Percentiles rank a stretch among this genome's conserved stretches.
Conservation (phyloP, 140 eudicot genomes). For the Bidens hawaiensis region DNA sequence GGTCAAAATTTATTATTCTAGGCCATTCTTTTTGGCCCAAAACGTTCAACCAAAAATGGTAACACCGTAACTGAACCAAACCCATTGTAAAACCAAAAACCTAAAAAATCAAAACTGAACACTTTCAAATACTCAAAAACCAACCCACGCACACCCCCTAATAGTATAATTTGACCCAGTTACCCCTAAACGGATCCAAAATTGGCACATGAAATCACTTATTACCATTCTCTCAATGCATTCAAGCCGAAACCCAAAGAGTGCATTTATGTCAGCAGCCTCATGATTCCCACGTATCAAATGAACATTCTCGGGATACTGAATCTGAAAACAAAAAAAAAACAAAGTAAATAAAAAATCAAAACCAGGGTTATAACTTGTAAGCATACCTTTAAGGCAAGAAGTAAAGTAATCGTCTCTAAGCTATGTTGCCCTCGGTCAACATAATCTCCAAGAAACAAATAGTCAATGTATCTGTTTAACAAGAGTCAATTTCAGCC, state of each 20-base stretch:
- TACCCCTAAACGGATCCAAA: background rate
- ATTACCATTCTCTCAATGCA: constrained; percentile 97
- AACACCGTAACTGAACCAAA: too few species aligned
- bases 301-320: constrained; percentile 83
- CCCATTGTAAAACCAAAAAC: too few species aligned
- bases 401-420: constrained; percentile 95
- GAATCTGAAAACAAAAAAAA: constrained; percentile 49
- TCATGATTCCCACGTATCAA: constrained; percentile 97
- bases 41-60: too few species aligned
- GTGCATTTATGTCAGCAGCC: constrained; percentile 94
- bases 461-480: constrained; percentile 79
- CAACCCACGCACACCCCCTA: background rate
- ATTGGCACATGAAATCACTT: background rate
- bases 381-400: constrained; percentile 79
- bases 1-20: too few species aligned
- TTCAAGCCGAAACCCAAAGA: constrained; percentile 95
- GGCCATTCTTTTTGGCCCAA: too few species aligned
- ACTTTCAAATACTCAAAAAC: background rate
- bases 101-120: too few species aligned
- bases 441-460: constrained; percentile 95
- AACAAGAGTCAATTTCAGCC: background rate
- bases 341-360: constrained; percentile 5
- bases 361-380: background rate
- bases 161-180: too few species aligned
- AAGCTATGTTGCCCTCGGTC: constrained; percentile 99